Percentiles rank a stretch among this genome's conserved stretches.
Conservation (phyloP, 2,329 filamentous ascomycete genomes). For the Fusarium musae region DNA sequence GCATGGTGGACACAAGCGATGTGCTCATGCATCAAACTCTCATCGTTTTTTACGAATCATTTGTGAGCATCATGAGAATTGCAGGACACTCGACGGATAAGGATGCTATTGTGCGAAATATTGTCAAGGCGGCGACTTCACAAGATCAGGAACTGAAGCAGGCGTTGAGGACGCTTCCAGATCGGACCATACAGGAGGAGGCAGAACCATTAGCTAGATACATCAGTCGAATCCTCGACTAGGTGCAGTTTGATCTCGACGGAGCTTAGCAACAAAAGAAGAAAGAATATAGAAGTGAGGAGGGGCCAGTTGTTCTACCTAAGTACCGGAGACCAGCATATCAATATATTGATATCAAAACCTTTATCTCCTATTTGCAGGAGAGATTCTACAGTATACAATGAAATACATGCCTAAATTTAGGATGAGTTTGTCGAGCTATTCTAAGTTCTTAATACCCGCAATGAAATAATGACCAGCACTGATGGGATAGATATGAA, state of each 20-base stretch:
- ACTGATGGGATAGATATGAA: slow-evolving; percentile 18
- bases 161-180: slow-evolving; percentile 56
- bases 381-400: neutral
- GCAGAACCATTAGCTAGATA: slow-evolving; percentile 59
- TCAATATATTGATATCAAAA: neutral
- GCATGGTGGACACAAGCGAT: slow-evolving; percentile 63
- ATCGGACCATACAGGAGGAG: slow-evolving; percentile 63
- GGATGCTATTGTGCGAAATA: slow-evolving; percentile 50
- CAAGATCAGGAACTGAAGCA: slow-evolving; percentile 53
- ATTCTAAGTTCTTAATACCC: neutral
- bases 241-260: neutral
- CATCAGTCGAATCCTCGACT: slow-evolving; percentile 53
- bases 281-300: neutral
- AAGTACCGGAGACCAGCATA: neutral
- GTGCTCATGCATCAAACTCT: slow-evolving; percentile 62
- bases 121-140: slow-evolving; percentile 56
- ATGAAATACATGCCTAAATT: neutral
- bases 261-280: neutral
- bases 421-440: neutral
- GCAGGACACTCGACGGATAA: slow-evolving; percentile 51
- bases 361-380: neutral
- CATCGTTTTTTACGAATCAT: slow-evolving; percentile 64
- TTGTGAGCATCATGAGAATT: slow-evolving; percentile 60
- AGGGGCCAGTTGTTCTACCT: neutral
- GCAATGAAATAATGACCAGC: neutral